These are phyloP conservation scores for Orobanche coerulescens DNA, from an alignment of 257 asterid genomes.

Conservation along the genomic window DNA sequence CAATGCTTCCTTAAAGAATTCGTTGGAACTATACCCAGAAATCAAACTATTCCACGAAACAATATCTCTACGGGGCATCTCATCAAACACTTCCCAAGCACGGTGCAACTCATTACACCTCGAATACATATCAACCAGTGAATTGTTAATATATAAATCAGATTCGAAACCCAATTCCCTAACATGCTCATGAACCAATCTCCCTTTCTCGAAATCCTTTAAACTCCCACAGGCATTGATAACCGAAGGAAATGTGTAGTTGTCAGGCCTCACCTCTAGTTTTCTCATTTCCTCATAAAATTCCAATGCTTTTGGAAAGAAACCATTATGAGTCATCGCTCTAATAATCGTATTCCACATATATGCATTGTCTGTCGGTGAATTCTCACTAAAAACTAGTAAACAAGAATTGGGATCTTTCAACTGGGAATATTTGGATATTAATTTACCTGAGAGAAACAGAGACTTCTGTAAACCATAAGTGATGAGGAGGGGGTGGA, in stretches of 20 bases:
- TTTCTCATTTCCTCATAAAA: constrained; percentile 51
- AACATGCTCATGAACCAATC: constrained; percentile 42
- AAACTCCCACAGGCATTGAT: constrained; percentile 60
- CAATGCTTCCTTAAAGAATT: constrained; percentile 51
- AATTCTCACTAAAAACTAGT: constrained; percentile 34
- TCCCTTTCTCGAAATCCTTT: constrained; percentile 44
- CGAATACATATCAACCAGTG: constrained; percentile 70
- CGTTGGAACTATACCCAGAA: constrained; percentile 66
- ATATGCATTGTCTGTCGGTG: constrained; percentile 26
- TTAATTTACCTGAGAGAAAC: constrained; percentile 52
- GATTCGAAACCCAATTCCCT: constrained; percentile 41
- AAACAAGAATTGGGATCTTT: constrained; percentile 44
- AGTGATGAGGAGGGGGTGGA: constrained; percentile 45
- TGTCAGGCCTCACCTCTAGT: constrained; percentile 43
- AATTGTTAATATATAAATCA: constrained; percentile 59
- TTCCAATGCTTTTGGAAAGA: constrained; percentile 41
- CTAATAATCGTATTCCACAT: constrained; percentile 66
- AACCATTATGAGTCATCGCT: constrained; percentile 61
- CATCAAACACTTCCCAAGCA: constrained; percentile 59
- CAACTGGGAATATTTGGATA: constrained; percentile 58
- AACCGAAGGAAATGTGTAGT: constrained; percentile 68
- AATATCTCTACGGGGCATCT: constrained; percentile 54
- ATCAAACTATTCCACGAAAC: constrained; percentile 85
- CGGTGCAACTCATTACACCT: constrained; percentile 35
- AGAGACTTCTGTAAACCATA: constrained; percentile 42